Base-by-base conservation (phyloP, 352 stramenopile genomes). In the Phytopythium montanum region DNA sequence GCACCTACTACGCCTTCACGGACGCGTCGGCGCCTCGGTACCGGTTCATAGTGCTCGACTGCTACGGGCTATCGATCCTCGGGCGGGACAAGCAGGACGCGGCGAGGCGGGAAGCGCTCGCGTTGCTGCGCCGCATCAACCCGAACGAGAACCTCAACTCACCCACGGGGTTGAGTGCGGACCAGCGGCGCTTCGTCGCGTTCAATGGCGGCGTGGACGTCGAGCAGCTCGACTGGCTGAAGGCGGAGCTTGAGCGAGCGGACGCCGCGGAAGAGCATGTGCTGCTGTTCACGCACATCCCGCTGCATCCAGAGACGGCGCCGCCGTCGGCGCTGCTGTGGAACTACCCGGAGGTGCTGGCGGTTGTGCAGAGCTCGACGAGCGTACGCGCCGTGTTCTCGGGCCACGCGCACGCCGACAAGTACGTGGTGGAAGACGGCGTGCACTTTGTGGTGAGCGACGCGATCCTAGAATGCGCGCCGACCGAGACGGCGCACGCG, bases 141-240 rank as follows among this genome's bases (percentile, higher is more conserved):
- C 73, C 67, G 18, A 95, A 95, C 70, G 68, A 76, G 49, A 84
- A 88, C 53, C 61, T 90, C 34, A 92, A 95, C 60, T 95, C 85
- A 44, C 79, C 80, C 2, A 61, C 68, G 25, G 75, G 81, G 3
- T 60, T 95, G 13, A 46, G 65, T 5, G 74, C 71, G 12, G 44
- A 68, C 12, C 54, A 78, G 41, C 54, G 76, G 55, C 71, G 85
- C 57, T 92, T 88, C 41, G 85, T 93, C 8, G 81, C 79, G 33
- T 95, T 88, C 61, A 93, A 95, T 59, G 85, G 81, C 57, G 85
- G 67, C 21, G 60, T 95, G 25, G 78, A 90, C 64, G 38, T 21
- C 29, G 55, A 56, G 41, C 85, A 95, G 60, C 75, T 92, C 42
- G 28, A 42, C 31, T 95, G 83, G 83, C 59, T 95, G 12, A 44